These are phyloP conservation scores for Ustanciosporium gigantosporum DNA, from an alignment of 1,284 basidiomycete genomes.

Conservation along the genomic window DNA sequence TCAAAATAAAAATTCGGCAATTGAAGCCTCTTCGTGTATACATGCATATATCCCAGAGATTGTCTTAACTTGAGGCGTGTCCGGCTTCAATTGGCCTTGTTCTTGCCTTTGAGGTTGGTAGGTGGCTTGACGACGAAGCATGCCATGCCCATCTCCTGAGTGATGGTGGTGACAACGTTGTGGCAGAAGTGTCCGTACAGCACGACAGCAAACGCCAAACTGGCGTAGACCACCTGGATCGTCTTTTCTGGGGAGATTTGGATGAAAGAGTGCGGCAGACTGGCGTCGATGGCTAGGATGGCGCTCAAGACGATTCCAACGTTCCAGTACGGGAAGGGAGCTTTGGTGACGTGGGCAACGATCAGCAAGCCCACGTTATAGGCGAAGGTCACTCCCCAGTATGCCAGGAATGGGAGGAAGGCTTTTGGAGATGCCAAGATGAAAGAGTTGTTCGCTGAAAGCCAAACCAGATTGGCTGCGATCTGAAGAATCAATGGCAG, in stretches of 20 bases:
- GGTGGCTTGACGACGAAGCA: constrained; percentile 42
- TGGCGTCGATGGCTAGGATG: constrained; percentile 75
- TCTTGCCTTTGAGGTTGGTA: constrained; percentile 9
- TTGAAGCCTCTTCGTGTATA: no score
- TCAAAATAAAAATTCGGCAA: no score
- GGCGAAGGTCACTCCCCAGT: constrained; percentile 83
- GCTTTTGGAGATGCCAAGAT: constrained; percentile 58
- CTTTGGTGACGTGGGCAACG: constrained; percentile 84
- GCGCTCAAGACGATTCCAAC: constrained; percentile 81
- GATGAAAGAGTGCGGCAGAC: constrained; percentile 66
- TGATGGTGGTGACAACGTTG: constrained; percentile 56
- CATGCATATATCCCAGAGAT: no score
- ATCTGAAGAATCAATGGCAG: constrained; percentile 78
- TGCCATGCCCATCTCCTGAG: constrained; percentile 43
- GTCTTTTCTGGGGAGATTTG: constrained; percentile 70
- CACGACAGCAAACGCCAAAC: constrained; percentile 70
- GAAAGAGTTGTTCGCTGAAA: constrained; percentile 63
- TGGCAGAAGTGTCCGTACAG: constrained; percentile 74
- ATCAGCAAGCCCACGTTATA: constrained; percentile 85
- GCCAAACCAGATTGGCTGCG: constrained; percentile 76
- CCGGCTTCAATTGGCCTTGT: neutral
- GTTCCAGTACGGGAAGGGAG: constrained; percentile 84
- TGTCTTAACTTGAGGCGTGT: no score
- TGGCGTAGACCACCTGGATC: constrained; percentile 72
- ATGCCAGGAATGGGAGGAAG: constrained; percentile 82